Conservation (phyloP, 2,329 filamentous ascomycete genomes). For the Cladophialophora chaetospira region DNA sequence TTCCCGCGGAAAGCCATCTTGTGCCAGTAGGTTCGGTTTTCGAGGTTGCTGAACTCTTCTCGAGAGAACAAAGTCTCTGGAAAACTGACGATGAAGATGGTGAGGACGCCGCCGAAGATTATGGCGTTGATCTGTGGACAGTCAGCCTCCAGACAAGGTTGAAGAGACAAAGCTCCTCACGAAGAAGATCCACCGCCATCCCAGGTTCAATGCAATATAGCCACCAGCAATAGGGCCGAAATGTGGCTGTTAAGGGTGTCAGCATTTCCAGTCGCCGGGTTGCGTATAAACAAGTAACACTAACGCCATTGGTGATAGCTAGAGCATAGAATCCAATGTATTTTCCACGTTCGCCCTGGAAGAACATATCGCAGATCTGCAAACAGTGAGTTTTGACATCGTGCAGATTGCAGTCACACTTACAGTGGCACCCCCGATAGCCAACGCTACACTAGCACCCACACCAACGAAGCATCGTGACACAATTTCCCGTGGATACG, state of each 20-base stretch:
- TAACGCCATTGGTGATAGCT: background rate
- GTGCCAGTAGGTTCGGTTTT: conserved; percentile 2
- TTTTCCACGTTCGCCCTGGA: background rate
- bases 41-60: conserved; percentile 4
- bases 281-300: background rate
- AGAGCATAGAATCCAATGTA: conserved; percentile 6
- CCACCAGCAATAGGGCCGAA: conserved; percentile 1
- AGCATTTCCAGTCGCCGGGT: background rate
- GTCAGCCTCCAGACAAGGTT: background rate
- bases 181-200: conserved; percentile 4
- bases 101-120: conserved; percentile 1
- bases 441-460: conserved; percentile 3
- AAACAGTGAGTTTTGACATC: too few relatives aligned
- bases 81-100: conserved; percentile 6
- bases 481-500: conserved; percentile 2
- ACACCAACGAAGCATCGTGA: conserved; percentile 3
- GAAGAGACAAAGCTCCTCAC: background rate
- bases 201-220: background rate
- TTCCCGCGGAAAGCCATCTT: conserved; percentile 9
- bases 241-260: background rate
- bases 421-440: conserved; percentile 6
- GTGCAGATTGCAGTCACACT: too few relatives aligned
- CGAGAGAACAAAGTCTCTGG: conserved; percentile 7
- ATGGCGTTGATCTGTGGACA: conserved; percentile 4
- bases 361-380: conserved; percentile 4